Base-by-base conservation (phyloP, 768 basidiomycete genomes). In the Phylloporus scabripes region DNA sequence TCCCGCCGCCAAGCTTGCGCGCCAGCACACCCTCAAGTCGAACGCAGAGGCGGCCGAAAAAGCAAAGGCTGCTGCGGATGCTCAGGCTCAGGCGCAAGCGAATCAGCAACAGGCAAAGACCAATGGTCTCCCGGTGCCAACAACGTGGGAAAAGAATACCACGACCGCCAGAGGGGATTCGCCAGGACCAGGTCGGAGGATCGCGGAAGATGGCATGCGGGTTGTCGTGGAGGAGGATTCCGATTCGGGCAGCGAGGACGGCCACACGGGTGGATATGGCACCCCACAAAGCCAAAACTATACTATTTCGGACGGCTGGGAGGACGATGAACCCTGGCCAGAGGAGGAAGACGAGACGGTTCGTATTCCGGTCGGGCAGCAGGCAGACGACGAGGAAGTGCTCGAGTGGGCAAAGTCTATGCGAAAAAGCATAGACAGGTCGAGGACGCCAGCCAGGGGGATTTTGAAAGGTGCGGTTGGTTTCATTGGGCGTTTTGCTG, bases 21-120 rank as follows among this genome's bases (percentile, higher is more conserved):
- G 93, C 36, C 90, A 93, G 64, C 92, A 95, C 66, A 96, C 93
- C 5, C 79, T 96, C 52, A 90, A 86, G 73, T 88, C 78, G 48
- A 90, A 88, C 55, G 79, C 79, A 4, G 70, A 72, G 41, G 75
- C 73, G 2, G 76, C 74, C 14, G 73, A 71, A 1, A 71, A 67
- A 29, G 68, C 75, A 15, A 68, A 63, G 20, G 70, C 67, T 0
- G 61, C 64, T 37, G 65, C 60, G 9, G 70, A 64, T 28, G 64
- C 64, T 8, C 66, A 67, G 24, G 44, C 45, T 0, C 53, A 55
- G 26, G 26, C 26, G 26, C 26, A 28, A 40, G 65, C 65, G 36
- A 62, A 9, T 20, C 36, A 37, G 18, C 36, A 57, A 32, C 28
- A 32, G 24, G 53, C 58, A 18, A 49, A 48, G 15, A 8, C 49